Base-by-base conservation (phyloP, 305 asterid species). In the Fraxinus paxiana region DNA sequence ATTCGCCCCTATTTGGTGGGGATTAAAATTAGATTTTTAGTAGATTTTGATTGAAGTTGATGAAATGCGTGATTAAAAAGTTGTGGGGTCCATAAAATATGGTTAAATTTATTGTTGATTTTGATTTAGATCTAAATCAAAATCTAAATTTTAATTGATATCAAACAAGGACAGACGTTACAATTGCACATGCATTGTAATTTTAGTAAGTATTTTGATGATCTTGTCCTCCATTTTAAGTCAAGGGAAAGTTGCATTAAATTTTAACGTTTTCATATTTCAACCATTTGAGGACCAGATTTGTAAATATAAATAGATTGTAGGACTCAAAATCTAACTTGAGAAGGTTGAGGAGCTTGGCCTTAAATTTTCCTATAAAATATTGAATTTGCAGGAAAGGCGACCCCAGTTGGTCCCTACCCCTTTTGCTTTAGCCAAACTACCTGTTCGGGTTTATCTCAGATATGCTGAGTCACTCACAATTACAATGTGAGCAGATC, bases 361-460 rank as follows among this genome's bases (percentile, higher is more conserved):
- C 17, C 18, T 46, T 46, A 46, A 46, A 46, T 46, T 46, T 46
- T n/a, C 56, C 61, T n/a, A 51, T 4, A 51, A 22, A 69, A 17
- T 35, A 63, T 76, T 79, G 63, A 22, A 72, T 79, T 80, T 13
- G 78, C 75, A 77, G 67, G 48, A 67, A 12, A 74, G 76, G 43
- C 31, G 41, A 3, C 75, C 78, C 78, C 6, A 26, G 12, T 83
- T 38, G 59, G 37, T 77, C 46, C 4, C 65, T 18, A 1, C 10
- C 31, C 37, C 17, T 37, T 37, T 10, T 10, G 0, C 41, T 28
- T 70, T 34, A 24, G 20, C 70, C 59, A 51, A 75, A 54, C 59
- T 54, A 15, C 48, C 61, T 78, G 77, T 18, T 5, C 34, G 8
- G 41, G 73, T 51, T 78, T 38, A 61, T 48, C 61, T 76, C 24